Base-by-base conservation (phyloP, 2,329 filamentous ascomycete species). In the Aotearoamyces nothofagi region DNA sequence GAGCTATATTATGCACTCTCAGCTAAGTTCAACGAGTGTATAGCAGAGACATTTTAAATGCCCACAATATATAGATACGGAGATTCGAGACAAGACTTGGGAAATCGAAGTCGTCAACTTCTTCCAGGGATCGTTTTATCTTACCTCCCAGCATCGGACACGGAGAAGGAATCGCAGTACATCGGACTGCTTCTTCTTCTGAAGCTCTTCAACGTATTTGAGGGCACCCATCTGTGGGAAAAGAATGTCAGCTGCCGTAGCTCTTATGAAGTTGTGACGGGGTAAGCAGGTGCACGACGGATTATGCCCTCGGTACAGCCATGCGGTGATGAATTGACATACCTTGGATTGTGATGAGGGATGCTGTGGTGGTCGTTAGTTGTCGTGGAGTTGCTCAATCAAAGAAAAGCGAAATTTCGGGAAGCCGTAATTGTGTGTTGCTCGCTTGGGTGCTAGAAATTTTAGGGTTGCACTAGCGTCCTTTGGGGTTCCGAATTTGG, bases 131-230 rank as follows among this genome's bases (percentile, higher is more conserved):
- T 46, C 43, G 47, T 26, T 54, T 68, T 52, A 70, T 72, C 73
- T 68, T 72, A 87, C 87, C 82, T 98, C 90, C 90, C 90, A 98
- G 86, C 90, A 98, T 69, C 90, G 86, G 60, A 93, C 84, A 63
- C 84, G 87, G 66, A 94, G 83, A 69, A 98, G 79, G 77, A 98
- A 98, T 71, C 86, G 86, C 71, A 96, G 82, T 59, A 98, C 80
- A 76, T 98, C 90, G 63, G 83, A 93, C 79, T 98, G 90, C 84
- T 98, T 98, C 83, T 93, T 94, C 84, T 98, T 96, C 66, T 94
- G 84, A 71, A 98, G 80, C 77, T 98, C 90, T 78, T 98, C 92
- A 69, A 98, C 83, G 73, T 93, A 98, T 72, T 98, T 98, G 66
- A 94, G 83, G 72, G 87, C 87, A 81, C 90, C 90, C 90, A 94